phyloP scores from a whole-genome alignment of 345 rosid genomes.

The Hibiscus tridactylites region DNA sequence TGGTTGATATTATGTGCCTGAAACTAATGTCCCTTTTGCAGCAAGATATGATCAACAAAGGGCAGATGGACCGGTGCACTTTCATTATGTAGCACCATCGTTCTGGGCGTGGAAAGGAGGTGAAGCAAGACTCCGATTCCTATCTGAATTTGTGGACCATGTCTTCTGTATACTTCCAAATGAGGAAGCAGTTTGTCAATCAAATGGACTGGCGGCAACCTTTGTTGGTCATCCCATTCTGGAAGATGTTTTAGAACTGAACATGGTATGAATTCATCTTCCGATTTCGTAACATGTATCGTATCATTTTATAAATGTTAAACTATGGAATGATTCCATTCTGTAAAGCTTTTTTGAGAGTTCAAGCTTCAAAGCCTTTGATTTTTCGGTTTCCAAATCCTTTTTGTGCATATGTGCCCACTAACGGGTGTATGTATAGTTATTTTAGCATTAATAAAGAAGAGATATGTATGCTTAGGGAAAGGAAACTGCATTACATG shows the following conservation, averaged over 20 bases:
- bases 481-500: constrained; percentile 22
- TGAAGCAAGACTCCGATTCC: constrained; percentile 59
- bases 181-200: constrained; percentile 56
- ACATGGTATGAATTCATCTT: constrained; percentile 34
- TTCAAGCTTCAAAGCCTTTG: not conserved
- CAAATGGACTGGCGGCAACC: constrained; percentile 62
- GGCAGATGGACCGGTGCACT: constrained; percentile 42
- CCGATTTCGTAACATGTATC: not conserved
- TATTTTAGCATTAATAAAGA: constrained; percentile 7
- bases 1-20: constrained; percentile 29
- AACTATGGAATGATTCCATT: not conserved
- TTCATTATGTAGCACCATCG: constrained; percentile 90
- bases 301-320: not conserved
- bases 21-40: constrained; percentile 59
- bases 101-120: constrained; percentile 99
- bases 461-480: constrained; percentile 35
- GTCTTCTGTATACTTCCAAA: constrained; percentile 83
- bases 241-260: constrained; percentile 60
- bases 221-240: constrained; percentile 86
- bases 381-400: not conserved
- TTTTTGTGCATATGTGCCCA: not conserved
- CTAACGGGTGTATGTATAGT: not conserved
- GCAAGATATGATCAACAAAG: constrained; percentile 43
- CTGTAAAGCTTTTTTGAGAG: not conserved
- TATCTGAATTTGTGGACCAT: constrained; percentile 72